Conservation (phyloP, 257 asterid species). For the Forsythia suspensa region DNA sequence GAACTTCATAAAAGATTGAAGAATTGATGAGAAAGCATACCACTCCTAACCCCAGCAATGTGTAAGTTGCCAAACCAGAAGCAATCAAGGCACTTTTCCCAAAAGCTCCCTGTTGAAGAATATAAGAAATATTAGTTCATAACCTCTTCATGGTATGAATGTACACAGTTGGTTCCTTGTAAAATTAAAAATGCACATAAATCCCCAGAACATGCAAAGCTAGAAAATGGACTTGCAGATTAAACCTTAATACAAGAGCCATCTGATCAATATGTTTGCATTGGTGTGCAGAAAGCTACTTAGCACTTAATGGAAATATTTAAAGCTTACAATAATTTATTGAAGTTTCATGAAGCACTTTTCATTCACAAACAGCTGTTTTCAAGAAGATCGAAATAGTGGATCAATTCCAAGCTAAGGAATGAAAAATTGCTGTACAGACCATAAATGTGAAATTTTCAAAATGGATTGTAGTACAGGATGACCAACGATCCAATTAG, state of each 20-base stretch:
- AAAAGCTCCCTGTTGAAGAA: constrained; percentile 60
- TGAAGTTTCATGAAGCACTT: background rate
- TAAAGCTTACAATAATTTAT: background rate
- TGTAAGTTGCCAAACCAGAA: constrained; percentile 69
- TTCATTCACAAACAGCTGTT: background rate
- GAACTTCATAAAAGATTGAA: constrained; percentile 6
- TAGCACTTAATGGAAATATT: background rate
- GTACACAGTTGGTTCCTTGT: background rate
- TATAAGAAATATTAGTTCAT: background rate
- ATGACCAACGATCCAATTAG: background rate
- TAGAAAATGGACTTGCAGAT: background rate
- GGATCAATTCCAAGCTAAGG: background rate
- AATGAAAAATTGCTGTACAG: background rate
- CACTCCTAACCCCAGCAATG: constrained; percentile 73
- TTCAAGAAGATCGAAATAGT: background rate
- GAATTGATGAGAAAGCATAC: constrained; percentile 36
- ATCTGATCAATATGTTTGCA: background rate
- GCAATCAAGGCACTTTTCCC: constrained; percentile 64
- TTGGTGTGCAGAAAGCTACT: background rate
- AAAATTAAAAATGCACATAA: background rate
- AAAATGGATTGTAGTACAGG: background rate
- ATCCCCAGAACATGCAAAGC: background rate
- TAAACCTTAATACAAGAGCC: background rate
- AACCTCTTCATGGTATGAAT: background rate
- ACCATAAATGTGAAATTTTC: background rate